Conservation (phyloP, 108 stramenopile species). For the Skeletonema marinoi region DNA sequence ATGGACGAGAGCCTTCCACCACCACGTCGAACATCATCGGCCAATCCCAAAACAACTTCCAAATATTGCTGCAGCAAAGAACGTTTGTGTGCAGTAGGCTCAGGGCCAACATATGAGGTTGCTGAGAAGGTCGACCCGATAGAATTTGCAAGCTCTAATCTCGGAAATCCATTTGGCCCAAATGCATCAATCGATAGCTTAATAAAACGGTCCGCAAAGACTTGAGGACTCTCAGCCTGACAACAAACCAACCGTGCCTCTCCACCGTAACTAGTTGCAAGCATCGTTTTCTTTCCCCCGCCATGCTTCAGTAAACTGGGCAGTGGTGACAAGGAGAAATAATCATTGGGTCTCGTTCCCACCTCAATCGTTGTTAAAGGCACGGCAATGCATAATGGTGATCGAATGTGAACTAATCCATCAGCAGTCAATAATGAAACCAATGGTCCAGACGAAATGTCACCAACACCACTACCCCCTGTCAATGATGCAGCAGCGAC, state of each 20-base stretch:
- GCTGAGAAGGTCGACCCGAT: conserved; percentile 79
- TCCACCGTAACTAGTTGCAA: conserved; percentile 68
- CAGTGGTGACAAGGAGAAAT: conserved; percentile 62
- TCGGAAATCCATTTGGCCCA: conserved; percentile 85
- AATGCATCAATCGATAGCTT: conserved; percentile 87
- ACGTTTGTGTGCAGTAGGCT: conserved; percentile 52
- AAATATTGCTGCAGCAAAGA: conserved; percentile 73
- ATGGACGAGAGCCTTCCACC: conserved; percentile 21
- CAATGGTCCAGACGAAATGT: conserved; percentile 38
- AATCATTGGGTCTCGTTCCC: conserved; percentile 89
- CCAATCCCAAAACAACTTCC: conserved; percentile 76
- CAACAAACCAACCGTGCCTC: conserved; percentile 65
- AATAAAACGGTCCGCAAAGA: conserved; percentile 86
- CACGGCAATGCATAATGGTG: conserved; percentile 78
- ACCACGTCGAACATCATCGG: conserved; percentile 55
- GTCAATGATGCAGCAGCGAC: conserved; percentile 60
- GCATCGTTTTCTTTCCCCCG: conserved; percentile 31
- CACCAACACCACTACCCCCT: conserved; percentile 8
- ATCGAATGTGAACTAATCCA: conserved; percentile 77
- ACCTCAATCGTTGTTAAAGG: conserved; percentile 83
- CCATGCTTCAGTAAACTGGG: neutral
- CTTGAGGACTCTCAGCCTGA: conserved; percentile 45
- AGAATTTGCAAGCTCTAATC: conserved; percentile 83
- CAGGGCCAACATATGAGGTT: conserved; percentile 82
- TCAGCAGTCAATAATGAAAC: conserved; percentile 75